These are phyloP conservation scores for Pseudopithomyces maydicus DNA, from an alignment of 2,329 filamentous ascomycete genomes.

Conservation along the genomic window DNA sequence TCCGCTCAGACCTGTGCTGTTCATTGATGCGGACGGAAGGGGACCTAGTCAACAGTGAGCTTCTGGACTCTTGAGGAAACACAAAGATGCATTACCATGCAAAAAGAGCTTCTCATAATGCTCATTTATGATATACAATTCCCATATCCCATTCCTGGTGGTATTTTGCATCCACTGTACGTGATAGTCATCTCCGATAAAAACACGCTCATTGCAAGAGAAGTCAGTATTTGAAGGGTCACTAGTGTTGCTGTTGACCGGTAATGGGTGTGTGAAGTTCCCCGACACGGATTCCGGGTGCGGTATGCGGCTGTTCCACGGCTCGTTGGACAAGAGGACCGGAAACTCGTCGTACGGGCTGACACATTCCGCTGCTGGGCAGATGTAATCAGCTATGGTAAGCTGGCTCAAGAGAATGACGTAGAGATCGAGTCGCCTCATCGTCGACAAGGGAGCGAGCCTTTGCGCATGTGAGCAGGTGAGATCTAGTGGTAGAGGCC, in stretches of 20 bases:
- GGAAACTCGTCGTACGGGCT: neutral
- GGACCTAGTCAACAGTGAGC: neutral
- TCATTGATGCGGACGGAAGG: neutral
- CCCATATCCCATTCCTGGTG: neutral
- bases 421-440: neutral
- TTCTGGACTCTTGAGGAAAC: neutral
- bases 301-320: neutral
- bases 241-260: neutral
- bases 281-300: neutral
- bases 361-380: neutral
- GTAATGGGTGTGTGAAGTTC: neutral
- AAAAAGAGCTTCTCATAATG: neutral
- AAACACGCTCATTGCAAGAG: neutral
- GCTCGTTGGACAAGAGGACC: neutral
- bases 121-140: neutral
- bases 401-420: neutral
- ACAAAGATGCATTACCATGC: neutral
- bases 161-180: neutral
- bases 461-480: neutral
- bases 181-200: neutral
- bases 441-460: neutral
- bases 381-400: neutral
- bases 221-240: neutral
- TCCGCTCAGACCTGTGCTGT: neutral
- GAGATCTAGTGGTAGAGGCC: neutral